phyloP scores from a whole-genome alignment of 768 basidiomycete species.

The Phanerodontia chrysosporium region DNA sequence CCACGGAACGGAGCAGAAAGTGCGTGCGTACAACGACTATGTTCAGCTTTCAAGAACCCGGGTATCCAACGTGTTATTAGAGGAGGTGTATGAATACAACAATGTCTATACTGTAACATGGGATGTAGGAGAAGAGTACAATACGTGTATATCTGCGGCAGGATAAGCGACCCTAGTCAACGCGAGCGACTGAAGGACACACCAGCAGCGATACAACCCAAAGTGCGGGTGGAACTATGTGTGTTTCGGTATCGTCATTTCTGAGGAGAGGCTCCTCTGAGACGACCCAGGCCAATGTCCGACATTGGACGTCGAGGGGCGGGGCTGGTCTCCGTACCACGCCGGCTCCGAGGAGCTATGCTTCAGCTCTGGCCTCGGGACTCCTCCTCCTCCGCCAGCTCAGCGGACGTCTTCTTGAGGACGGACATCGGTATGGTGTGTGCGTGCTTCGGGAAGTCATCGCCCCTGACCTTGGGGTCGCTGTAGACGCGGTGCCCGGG shows the following conservation, averaged over 20 bases:
- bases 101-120: neutral
- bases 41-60: constrained; percentile 11
- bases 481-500: constrained; percentile 34
- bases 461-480: constrained; percentile 7
- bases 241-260: neutral
- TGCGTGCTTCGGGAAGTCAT: constrained; percentile 4
- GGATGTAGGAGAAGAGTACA: neutral
- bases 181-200: no score
- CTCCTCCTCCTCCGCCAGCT: neutral
- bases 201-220: no score
- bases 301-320: neutral
- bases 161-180: neutral
- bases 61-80: neutral
- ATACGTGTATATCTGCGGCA: neutral
- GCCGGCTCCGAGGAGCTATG: neutral
- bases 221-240: neutral
- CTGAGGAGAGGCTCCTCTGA: neutral
- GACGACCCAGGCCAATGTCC: neutral
- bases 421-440: neutral
- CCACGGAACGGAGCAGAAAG: no score
- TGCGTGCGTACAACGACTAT: constrained; percentile 80
- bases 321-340: neutral
- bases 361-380: neutral
- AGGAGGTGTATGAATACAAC: constrained; percentile 4
- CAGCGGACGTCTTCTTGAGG: neutral